Evolutionary conservation across 2,329 filamentous ascomycete genomes (phyloP).

Genomic region (Lachnellula suecica): DNA sequence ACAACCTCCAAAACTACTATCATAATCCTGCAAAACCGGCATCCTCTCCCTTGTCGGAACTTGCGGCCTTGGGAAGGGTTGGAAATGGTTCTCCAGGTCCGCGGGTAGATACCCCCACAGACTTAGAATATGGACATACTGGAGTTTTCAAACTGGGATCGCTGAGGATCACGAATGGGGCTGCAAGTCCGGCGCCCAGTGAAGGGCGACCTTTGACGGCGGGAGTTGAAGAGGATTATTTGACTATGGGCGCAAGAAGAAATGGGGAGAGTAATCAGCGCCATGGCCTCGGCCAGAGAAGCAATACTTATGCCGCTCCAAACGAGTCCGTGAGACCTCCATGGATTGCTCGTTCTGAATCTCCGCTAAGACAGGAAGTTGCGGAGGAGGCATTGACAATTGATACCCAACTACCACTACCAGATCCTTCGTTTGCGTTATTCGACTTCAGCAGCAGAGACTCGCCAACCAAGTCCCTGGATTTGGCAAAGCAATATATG

Average conservation of each 20-base stretch:
- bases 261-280: slow-evolving; percentile 6
- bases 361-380: slow-evolving; percentile 19
- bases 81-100: slow-evolving; percentile 12
- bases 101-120: slow-evolving; percentile 46
- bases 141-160: slow-evolving; percentile 64
- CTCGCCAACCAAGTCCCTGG: slow-evolving; percentile 22
- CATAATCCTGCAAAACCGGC: slow-evolving; percentile 15
- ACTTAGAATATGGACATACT: slow-evolving; percentile 57
- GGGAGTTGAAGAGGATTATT: slow-evolving; percentile 22
- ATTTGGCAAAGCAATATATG: slow-evolving; percentile 24
- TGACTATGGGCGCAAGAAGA: slow-evolving; percentile 3
- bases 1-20: slow-evolving; percentile 15
- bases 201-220: slow-evolving; percentile 18
- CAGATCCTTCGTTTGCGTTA: slow-evolving; percentile 16
- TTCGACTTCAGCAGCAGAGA: slow-evolving; percentile 21
- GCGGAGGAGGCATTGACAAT: slow-evolving; percentile 16
- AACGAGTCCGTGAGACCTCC: slow-evolving; percentile 16
- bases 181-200: slow-evolving; percentile 49
- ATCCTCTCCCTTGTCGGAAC: slow-evolving; percentile 11
- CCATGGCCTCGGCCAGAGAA: slow-evolving; percentile 18
- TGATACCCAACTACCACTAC: slow-evolving; percentile 10
- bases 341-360: slow-evolving; percentile 23
- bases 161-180: slow-evolving; percentile 61
- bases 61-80: slow-evolving; percentile 11
- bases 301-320: slow-evolving; percentile 23